Evolutionary conservation across 2,329 filamentous ascomycete genomes (phyloP).

Genomic region (Metarhizium humberi): DNA sequence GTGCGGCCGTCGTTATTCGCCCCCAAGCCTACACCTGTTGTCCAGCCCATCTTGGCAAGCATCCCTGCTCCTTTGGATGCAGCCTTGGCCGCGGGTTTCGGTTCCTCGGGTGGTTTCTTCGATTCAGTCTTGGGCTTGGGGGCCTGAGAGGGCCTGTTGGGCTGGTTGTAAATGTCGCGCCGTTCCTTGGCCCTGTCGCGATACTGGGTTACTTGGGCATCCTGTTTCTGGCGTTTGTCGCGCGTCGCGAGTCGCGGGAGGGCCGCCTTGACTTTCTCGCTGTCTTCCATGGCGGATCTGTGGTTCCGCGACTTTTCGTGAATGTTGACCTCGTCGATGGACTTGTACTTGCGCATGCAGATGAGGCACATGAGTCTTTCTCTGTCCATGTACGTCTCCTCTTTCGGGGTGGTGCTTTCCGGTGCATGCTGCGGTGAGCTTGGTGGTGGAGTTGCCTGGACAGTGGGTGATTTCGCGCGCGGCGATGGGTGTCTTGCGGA

Average conservation of each 20-base stretch:
- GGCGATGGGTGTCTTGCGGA: neutral
- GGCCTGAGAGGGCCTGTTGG: conserved; percentile 37
- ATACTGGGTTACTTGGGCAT: conserved; percentile 30
- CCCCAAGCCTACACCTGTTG: conserved; percentile 53
- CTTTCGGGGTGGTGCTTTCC: neutral
- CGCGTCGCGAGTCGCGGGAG: conserved; percentile 27
- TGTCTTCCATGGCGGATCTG: conserved; percentile 28
- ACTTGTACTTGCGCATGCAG: conserved; percentile 38
- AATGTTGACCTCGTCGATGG: conserved; percentile 29
- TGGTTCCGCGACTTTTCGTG: conserved; percentile 35
- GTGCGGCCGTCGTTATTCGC: conserved; percentile 53
- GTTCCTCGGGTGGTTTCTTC: conserved; percentile 10
- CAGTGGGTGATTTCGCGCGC: neutral
- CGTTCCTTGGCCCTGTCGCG: conserved; percentile 61
- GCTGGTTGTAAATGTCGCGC: conserved; percentile 52
- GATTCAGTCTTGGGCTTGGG: conserved; percentile 26
- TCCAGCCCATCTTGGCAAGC: conserved; percentile 67
- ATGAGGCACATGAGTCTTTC: conserved; percentile 36
- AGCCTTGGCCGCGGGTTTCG: conserved; percentile 17
- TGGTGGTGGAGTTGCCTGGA: neutral
- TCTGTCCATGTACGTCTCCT: conserved; percentile 48
- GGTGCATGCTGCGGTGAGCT: neutral
- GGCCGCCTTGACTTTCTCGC: conserved; percentile 40
- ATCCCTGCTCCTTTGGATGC: conserved; percentile 56
- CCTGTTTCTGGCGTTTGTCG: conserved; percentile 26